phyloP scores from a whole-genome alignment of 495 filamentous ascomycete species.

The Penicillium angulare region DNA sequence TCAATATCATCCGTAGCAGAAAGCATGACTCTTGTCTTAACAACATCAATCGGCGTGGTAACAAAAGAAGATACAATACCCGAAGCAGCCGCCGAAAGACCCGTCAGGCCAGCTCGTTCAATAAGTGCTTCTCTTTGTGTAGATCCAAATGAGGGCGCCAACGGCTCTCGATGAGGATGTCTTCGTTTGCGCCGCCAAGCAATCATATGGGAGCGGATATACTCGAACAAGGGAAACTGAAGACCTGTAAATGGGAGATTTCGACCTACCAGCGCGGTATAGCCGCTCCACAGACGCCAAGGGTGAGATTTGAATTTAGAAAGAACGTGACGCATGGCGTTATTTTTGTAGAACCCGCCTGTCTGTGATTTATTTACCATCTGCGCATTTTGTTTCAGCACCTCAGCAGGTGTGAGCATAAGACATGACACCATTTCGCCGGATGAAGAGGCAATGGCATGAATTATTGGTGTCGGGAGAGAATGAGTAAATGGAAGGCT shows the following conservation, averaged over 20 bases:
- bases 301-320: slow-evolving; percentile 54
- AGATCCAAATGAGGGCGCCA: slow-evolving; percentile 1
- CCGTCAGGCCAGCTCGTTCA: slow-evolving; percentile 63
- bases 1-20: slow-evolving; percentile 35
- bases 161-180: background rate
- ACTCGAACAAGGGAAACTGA: slow-evolving; percentile 86
- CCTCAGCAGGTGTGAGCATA: slow-evolving; percentile 85
- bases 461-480: slow-evolving; percentile 62
- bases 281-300: slow-evolving; percentile 70
- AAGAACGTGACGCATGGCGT: slow-evolving; percentile 53
- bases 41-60: slow-evolving; percentile 80
- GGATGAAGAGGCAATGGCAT: slow-evolving; percentile 67
- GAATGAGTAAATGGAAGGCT: slow-evolving; percentile 29
- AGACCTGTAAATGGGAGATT: slow-evolving; percentile 86
- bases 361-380: slow-evolving; percentile 40
- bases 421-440: slow-evolving; percentile 81
- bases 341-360: background rate
- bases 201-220: slow-evolving; percentile 46
- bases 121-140: slow-evolving; percentile 15
- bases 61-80: slow-evolving; percentile 67
- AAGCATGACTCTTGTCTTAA: slow-evolving; percentile 80
- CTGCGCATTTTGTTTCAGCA: slow-evolving; percentile 92
- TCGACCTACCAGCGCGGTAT: slow-evolving; percentile 71
- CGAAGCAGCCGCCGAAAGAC: slow-evolving; percentile 63
- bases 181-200: slow-evolving; percentile 24